Base-by-base conservation (phyloP, 73 alveolate genomes). In the Tetrahymena elliotti region DNA sequence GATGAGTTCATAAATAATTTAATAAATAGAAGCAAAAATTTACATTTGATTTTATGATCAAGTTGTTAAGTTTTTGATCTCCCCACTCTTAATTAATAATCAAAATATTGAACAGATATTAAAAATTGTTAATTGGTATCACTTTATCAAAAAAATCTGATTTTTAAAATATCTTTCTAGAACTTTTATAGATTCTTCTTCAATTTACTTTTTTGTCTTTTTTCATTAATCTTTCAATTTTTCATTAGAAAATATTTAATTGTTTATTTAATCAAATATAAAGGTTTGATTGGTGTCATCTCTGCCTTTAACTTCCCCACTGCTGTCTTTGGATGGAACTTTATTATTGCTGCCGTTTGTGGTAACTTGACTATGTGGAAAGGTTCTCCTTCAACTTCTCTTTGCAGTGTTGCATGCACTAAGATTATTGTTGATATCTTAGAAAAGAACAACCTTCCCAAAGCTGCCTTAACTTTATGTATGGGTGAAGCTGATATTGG, bases 301-400 rank as follows among this genome's bases (percentile, higher is more conserved):
- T 94, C 99, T n/a, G 99, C 99, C 33, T 98, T 98, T 94, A 98
- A 98, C 96, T 98, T 98, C 98, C 99, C 99, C 33, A 95, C 95
- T 39, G 99, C 99, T 33, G 99, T 97, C 15, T 84, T 95, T 34
- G 98, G 98, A 53, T 97, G 98, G 99, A 98, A 98, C 88, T 94
- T 97, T 15, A 98, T 99, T 52, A 95, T 98, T 39, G 99, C 98
- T 12, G 93, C 98, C 33, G 96, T 98, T 94, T 97, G 99, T 88
- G 99, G 99, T 83, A 97, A 98, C 96, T 96, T 95, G 52, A 94
- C 97, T 83, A 88, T 98, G 84, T 97, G 99, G 99, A 98, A 98
- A 96, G 98, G 98, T 34, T 98, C 99, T 34, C 96, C 97, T 20
- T 92, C 98, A 7, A 96, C 99, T 20, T 93, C 97, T 38, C 96